These are phyloP conservation scores for Leccinum discolor DNA, from an alignment of 1,284 basidiomycete species.

Conservation along the genomic window DNA sequence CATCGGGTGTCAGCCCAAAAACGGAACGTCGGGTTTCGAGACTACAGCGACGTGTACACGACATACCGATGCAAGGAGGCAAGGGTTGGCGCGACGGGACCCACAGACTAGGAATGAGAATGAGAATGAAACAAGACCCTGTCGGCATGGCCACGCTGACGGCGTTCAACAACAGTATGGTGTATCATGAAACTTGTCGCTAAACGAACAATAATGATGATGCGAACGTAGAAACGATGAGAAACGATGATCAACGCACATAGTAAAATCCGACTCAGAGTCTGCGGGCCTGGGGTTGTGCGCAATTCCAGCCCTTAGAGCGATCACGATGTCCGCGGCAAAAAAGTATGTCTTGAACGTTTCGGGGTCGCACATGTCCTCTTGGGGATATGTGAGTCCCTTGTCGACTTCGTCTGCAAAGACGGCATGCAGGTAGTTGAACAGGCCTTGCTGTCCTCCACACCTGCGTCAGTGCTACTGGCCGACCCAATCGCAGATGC, in stretches of 20 bases:
- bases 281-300: not conserved
- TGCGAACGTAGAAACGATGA: not conserved
- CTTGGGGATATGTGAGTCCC: slow-evolving; percentile 86
- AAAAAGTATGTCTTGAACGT: slow-evolving; percentile 78
- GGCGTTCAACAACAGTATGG: not conserved
- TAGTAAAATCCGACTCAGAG: slow-evolving; percentile 75
- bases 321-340: slow-evolving; percentile 75
- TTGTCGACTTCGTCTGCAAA: slow-evolving; percentile 78
- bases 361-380: slow-evolving; percentile 52
- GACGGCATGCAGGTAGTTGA: slow-evolving; percentile 60
- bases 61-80: not conserved
- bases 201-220: not conserved
- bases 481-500: slow-evolving; percentile 37
- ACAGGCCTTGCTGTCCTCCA: slow-evolving; percentile 43
- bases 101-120: not conserved
- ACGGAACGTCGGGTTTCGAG: too few relatives aligned
- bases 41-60: slow-evolving; percentile 10
- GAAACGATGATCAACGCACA: slow-evolving; percentile 42
- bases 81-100: not conserved
- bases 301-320: slow-evolving; percentile 35
- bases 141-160: slow-evolving; percentile 2
- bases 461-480: not conserved
- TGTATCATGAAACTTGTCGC: not conserved
- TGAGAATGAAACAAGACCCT: not conserved
- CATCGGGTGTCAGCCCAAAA: too few relatives aligned